These are phyloP conservation scores for Yarrowia porcina DNA, from an alignment of 805 yeast species.

Conservation along the genomic window DNA sequence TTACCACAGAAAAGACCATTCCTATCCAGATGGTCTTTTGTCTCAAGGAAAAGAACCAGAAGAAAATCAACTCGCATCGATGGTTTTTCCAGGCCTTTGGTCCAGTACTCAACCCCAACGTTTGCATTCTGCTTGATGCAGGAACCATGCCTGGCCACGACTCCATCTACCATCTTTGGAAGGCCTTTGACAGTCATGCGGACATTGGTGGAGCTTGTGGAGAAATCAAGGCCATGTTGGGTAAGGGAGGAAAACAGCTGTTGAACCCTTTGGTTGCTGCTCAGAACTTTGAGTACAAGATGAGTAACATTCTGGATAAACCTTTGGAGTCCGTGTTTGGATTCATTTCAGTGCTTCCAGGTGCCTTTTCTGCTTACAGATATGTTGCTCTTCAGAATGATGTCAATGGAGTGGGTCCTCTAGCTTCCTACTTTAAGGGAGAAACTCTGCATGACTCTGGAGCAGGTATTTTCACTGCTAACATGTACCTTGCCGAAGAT, in stretches of 20 bases:
- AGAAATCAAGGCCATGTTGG: slow-evolving; percentile 84
- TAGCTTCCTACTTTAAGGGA: slow-evolving; percentile 88
- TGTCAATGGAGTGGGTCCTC: slow-evolving; percentile 74
- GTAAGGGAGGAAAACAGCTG: slow-evolving; percentile 53
- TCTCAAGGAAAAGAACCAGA: slow-evolving; percentile 80
- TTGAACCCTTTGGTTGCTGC: slow-evolving; percentile 91
- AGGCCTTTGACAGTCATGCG: slow-evolving; percentile 68
- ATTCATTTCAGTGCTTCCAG: slow-evolving; percentile 89
- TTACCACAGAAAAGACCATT: slow-evolving; percentile 60
- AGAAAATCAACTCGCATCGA: slow-evolving; percentile 91
- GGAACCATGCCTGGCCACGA: slow-evolving; percentile 89
- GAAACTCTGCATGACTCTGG: slow-evolving; percentile 70
- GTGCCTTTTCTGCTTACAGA: slow-evolving; percentile 94
- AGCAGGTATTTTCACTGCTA: slow-evolving; percentile 84
- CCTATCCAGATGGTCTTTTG: slow-evolving; percentile 91
- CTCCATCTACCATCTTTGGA: slow-evolving; percentile 87
- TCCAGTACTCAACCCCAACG: slow-evolving; percentile 73
- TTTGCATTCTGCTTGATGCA: slow-evolving; percentile 82
- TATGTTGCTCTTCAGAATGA: slow-evolving; percentile 69
- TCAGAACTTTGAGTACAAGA: slow-evolving; percentile 94
- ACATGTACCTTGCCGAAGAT: slow-evolving; percentile 97
- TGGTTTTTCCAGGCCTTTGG: slow-evolving; percentile 96
- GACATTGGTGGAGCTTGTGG: slow-evolving; percentile 98
- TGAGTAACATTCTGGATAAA: slow-evolving; percentile 90
- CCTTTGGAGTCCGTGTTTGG: slow-evolving; percentile 96